These are phyloP conservation scores for Nymphaea thermarum DNA, from an alignment of 164 flowering plant species.

Conservation along the genomic window DNA sequence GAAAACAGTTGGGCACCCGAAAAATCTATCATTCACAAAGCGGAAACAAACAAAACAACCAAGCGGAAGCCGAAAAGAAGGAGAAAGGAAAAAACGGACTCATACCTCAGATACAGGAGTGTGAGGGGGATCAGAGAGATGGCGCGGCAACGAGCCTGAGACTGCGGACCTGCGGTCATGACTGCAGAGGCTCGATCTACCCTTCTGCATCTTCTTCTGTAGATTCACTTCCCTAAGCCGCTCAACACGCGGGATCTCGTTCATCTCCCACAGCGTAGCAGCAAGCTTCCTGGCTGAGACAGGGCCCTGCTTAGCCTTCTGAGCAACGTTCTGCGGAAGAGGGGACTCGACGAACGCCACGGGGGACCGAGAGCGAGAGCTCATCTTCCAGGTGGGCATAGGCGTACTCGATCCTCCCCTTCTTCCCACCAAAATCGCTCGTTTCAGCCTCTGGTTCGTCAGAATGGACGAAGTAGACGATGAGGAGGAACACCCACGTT, in stretches of 20 bases:
- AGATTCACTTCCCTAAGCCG: constrained; percentile 12
- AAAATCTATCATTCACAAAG: background rate
- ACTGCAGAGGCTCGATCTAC: constrained; percentile 21
- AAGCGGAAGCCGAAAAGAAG: background rate
- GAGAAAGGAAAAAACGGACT: constrained; percentile 3
- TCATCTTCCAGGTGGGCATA: constrained; percentile 59
- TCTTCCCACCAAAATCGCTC: constrained; percentile 57
- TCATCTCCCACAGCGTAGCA: constrained; percentile 95
- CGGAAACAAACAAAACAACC: background rate
- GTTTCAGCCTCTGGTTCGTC: constrained; percentile 58
- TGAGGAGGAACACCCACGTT: constrained; percentile 67
- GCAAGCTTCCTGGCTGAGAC: constrained; percentile 93
- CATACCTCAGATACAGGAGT: constrained; percentile 83
- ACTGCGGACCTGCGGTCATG: constrained; percentile 32
- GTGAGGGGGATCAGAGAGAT: constrained; percentile 91
- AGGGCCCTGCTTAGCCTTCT: constrained; percentile 24
- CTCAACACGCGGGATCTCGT: constrained; percentile 45
- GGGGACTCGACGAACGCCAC: constrained; percentile 22
- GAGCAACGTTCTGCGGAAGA: constrained; percentile 26
- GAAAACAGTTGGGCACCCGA: background rate
- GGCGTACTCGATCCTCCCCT: constrained; percentile 69
- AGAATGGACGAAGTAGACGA: constrained; percentile 62
- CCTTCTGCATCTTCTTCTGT: constrained; percentile 19
- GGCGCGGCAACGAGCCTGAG: constrained; percentile 66
- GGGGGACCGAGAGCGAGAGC: constrained; percentile 34